Percentiles rank a stretch among this genome's conserved stretches.
phyloP scores from a whole-genome alignment of 441 rosid genomes.

The Populus trichocarpa region DNA sequence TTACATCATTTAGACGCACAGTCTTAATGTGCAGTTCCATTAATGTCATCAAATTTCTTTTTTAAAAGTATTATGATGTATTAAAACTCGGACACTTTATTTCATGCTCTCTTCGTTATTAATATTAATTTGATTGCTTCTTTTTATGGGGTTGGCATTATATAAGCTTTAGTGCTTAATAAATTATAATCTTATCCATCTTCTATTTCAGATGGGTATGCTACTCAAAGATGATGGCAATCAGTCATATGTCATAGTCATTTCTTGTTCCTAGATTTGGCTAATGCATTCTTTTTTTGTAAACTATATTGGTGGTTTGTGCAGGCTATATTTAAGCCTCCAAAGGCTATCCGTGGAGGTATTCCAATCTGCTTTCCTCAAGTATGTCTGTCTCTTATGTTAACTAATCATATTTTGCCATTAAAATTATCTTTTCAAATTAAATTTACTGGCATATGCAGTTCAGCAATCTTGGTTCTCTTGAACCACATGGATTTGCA shows the following conservation, averaged over 20 bases:
- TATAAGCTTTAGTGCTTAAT: not conserved
- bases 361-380: conserved; percentile 94
- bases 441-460: conserved; percentile 28
- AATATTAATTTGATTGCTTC: not conserved
- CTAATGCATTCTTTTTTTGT: not conserved
- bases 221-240: not conserved
- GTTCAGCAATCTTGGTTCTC: conserved; percentile 66
- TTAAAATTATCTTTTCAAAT: not conserved
- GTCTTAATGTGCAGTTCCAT: not conserved
- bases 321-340: conserved; percentile 75
- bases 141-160: not conserved
- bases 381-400: conserved; percentile 36
- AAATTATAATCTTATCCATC: not conserved
- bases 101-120: not conserved
- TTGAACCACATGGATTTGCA: conserved; percentile 86
- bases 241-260: not conserved
- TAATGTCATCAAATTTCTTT: not conserved
- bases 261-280: not conserved
- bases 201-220: not conserved
- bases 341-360: conserved; percentile 82
- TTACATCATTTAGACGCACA: not conserved
- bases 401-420: not conserved
- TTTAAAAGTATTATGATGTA: not conserved
- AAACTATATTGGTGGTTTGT: not conserved
- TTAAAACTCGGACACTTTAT: not conserved